phyloP scores from a whole-genome alignment of 2,329 filamentous ascomycete species.

The Paradendryphiella salina region DNA sequence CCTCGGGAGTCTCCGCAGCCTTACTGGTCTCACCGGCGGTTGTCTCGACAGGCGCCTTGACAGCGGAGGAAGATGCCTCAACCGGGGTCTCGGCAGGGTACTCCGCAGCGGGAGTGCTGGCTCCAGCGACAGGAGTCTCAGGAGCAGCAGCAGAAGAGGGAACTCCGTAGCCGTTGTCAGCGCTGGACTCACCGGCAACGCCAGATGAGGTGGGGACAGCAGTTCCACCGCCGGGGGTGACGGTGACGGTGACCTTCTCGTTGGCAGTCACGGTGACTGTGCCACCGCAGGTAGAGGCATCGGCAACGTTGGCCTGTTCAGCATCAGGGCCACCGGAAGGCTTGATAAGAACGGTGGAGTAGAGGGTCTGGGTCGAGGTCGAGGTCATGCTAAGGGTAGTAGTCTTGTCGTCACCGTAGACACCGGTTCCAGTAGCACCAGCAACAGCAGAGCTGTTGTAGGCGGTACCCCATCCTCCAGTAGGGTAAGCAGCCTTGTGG shows the following conservation, averaged over 20 bases:
- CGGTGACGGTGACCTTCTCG: conserved; percentile 49
- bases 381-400: conserved; percentile 31
- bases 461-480: conserved; percentile 35
- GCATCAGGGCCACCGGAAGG: conserved; percentile 22
- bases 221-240: conserved; percentile 35
- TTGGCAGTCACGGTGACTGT: conserved; percentile 48
- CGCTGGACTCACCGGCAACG: conserved; percentile 11
- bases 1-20: conserved; percentile 13
- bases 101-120: conserved; percentile 10
- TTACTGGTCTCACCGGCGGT: conserved; percentile 7
- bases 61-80: neutral
- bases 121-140: conserved; percentile 14
- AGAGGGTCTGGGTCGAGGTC: conserved; percentile 35
- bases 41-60: neutral
- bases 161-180: conserved; percentile 12
- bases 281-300: conserved; percentile 30
- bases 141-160: conserved; percentile 17
- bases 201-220: conserved; percentile 21
- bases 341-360: conserved; percentile 29
- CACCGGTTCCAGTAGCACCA: conserved; percentile 28
- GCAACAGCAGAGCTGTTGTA: conserved; percentile 32
- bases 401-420: conserved; percentile 25
- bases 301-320: conserved; percentile 24
- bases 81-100: conserved; percentile 4
- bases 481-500: conserved; percentile 36